phyloP scores from a whole-genome alignment of 495 filamentous ascomycete species.

The Podospora tetraspora region DNA sequence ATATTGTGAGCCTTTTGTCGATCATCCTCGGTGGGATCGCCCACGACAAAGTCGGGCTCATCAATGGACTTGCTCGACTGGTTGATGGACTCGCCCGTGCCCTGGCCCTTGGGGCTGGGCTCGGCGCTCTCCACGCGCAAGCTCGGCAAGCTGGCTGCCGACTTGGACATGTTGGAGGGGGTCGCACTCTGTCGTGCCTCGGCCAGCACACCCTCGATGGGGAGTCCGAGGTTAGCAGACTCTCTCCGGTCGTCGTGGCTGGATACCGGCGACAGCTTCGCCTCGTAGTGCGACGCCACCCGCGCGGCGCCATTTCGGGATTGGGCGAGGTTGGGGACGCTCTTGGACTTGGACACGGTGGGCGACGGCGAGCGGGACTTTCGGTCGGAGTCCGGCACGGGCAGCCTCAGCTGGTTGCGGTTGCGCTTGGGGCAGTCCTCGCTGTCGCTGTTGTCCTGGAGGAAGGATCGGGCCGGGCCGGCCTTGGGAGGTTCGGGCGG shows the following conservation, averaged over 20 bases:
- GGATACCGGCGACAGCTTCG: constrained; percentile 15
- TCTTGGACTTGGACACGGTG: constrained; percentile 32
- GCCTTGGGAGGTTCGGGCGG: constrained; percentile 7
- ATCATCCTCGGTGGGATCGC: constrained; percentile 58
- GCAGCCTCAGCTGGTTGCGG: constrained; percentile 21
- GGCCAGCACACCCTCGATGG: constrained; percentile 37
- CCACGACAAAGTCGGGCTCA: constrained; percentile 43
- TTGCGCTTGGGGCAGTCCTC: constrained; percentile 29
- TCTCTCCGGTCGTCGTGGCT: constrained; percentile 38
- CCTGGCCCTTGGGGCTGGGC: constrained; percentile 21
- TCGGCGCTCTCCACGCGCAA: constrained; percentile 31
- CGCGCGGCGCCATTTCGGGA: constrained; percentile 15
- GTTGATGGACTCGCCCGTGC: constrained; percentile 16
- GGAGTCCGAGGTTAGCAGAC: constrained; percentile 35
- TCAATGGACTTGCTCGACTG: constrained; percentile 39
- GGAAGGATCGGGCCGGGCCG: constrained; percentile 32
- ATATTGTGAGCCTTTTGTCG: constrained; percentile 72
- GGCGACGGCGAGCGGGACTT: constrained; percentile 27
- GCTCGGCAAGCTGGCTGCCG: constrained; percentile 44
- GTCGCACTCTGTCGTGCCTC: constrained; percentile 40
- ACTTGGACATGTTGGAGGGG: constrained; percentile 39
- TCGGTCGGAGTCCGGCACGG: constrained; percentile 15
- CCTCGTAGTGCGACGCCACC: constrained; percentile 14
- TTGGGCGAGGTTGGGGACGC: constrained; percentile 27
- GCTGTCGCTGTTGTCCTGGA: constrained; percentile 36